Evolutionary conservation across 257 asterid species (phyloP).

Genomic region (Ophiorrhiza pumila): DNA sequence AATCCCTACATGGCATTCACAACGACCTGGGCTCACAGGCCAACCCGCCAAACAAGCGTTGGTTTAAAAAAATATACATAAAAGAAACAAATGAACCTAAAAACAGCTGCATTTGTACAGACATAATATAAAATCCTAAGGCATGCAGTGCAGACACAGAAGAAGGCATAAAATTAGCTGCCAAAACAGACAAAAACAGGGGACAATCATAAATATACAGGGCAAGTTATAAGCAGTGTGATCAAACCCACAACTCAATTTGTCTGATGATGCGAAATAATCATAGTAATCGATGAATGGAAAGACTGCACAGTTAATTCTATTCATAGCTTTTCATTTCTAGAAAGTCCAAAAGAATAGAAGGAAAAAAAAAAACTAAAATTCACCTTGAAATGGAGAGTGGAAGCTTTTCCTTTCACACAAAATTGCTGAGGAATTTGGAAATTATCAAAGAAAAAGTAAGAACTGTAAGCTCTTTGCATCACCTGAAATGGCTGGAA

Average conservation of each 20-base stretch:
- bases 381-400: neutral
- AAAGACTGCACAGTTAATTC: neutral
- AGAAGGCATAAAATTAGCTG: neutral
- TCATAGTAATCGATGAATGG: neutral
- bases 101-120: neutral
- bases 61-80: no score
- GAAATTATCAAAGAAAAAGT: neutral
- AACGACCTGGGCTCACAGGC: no score
- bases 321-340: neutral
- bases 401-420: neutral
- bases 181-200: neutral
- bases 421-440: neutral
- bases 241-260: neutral
- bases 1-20: no score
- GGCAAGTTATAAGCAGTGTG: neutral
- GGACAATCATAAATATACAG: neutral
- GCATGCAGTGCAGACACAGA: neutral
- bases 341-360: neutral
- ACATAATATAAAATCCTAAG: neutral
- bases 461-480: neutral
- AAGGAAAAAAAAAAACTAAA: neutral
- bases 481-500: no score
- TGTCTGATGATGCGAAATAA: neutral
- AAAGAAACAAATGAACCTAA: neutral
- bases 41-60: no score